phyloP scores from a whole-genome alignment of 1,284 basidiomycete species.

The Tilletia caries region DNA sequence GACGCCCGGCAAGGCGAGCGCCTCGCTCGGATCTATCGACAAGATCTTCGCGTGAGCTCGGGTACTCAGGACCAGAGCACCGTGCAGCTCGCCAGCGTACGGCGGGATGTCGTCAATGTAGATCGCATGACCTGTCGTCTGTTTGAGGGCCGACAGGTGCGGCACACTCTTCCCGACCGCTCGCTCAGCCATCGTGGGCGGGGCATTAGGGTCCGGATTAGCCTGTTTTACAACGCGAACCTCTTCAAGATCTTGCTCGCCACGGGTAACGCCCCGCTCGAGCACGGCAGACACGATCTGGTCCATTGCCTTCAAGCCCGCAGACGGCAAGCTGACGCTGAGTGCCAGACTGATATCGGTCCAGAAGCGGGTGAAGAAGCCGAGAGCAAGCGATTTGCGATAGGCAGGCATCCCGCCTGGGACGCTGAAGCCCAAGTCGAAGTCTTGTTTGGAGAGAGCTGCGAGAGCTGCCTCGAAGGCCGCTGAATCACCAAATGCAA shows the following conservation, averaged over 20 bases:
- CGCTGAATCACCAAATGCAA: conserved; percentile 16
- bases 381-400: conserved; percentile 52
- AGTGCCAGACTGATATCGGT: conserved; percentile 34
- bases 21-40: conserved; percentile 44
- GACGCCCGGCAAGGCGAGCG: conserved; percentile 51
- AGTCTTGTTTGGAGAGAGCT: conserved; percentile 41
- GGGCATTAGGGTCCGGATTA: conserved; percentile 19
- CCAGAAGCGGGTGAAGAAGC: conserved; percentile 54
- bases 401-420: conserved; percentile 55
- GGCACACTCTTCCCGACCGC: conserved; percentile 44
- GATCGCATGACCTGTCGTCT: conserved; percentile 53
- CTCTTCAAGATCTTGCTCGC: conserved; percentile 38
- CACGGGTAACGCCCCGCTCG: conserved; percentile 30
- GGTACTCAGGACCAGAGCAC: conserved; percentile 50
- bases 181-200: conserved; percentile 19
- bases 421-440: conserved; percentile 50
- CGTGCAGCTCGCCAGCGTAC: conserved; percentile 48
- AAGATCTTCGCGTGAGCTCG: conserved; percentile 52
- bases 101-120: conserved; percentile 54
- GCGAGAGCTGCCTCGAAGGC: conserved; percentile 22
- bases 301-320: conserved; percentile 27
- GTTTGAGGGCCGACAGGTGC: conserved; percentile 53
- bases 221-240: conserved; percentile 13
- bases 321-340: conserved; percentile 2
- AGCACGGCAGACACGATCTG: conserved; percentile 30